Evolutionary conservation across 257 asterid species (phyloP).

Genomic region (Rubia yunnanensis): DNA sequence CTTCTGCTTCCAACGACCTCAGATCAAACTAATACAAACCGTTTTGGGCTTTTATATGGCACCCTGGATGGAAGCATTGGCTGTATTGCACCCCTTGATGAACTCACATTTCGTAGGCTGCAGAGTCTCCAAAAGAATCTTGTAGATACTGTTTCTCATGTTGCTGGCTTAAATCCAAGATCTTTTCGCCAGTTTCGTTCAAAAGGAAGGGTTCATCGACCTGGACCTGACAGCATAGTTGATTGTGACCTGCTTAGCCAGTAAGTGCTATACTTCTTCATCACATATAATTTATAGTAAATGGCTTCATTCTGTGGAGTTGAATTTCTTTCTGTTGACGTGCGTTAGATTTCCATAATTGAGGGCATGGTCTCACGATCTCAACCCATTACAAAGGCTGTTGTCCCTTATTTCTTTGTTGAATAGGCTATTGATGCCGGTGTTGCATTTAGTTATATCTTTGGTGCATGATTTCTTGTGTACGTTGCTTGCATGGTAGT

Average conservation of each 20-base stretch:
- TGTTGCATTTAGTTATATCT: too few relatives aligned
- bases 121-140: slow-evolving; percentile 93
- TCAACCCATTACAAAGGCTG: too few relatives aligned
- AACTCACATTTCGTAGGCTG: slow-evolving; percentile 89
- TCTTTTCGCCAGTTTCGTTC: slow-evolving; percentile 77
- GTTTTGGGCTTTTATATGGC: slow-evolving; percentile 82
- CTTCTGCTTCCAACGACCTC: slow-evolving; percentile 75
- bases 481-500: neutral
- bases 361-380: too few relatives aligned
- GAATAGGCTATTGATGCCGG: too few relatives aligned
- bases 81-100: slow-evolving; percentile 92
- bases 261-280: slow-evolving; percentile 37
- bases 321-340: too few relatives aligned
- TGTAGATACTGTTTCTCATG: slow-evolving; percentile 77
- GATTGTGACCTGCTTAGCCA: slow-evolving; percentile 85
- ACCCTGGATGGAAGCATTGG: slow-evolving; percentile 96
- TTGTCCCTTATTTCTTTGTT: too few relatives aligned
- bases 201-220: slow-evolving; percentile 95
- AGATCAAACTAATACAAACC: slow-evolving; percentile 62
- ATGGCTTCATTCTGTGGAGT: too few relatives aligned
- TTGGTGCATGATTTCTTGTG: neutral
- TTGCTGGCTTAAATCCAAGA: slow-evolving; percentile 88
- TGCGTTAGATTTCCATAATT: too few relatives aligned
- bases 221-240: slow-evolving; percentile 94
- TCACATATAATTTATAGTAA: too few relatives aligned